Conservation (phyloP, 257 asterid genomes). For the Solanum piurae region DNA sequence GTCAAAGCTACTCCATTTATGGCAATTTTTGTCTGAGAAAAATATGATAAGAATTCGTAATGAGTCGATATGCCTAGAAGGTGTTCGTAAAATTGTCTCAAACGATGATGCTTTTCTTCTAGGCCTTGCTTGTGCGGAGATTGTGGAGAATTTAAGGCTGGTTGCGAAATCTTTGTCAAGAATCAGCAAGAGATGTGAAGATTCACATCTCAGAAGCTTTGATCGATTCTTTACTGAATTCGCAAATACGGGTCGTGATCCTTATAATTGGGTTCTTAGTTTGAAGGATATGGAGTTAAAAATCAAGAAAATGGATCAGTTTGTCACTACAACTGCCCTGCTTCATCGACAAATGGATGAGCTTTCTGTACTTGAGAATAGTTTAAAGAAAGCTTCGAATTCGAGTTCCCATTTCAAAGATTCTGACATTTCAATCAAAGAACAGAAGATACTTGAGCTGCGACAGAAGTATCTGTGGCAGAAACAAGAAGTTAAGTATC, state of each 20-base stretch:
- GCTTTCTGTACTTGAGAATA: slow-evolving; percentile 39
- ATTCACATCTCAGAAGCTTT: slow-evolving; percentile 43
- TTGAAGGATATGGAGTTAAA: slow-evolving; percentile 50
- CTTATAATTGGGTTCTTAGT: slow-evolving; percentile 40
- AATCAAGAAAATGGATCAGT: slow-evolving; percentile 54
- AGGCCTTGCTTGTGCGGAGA: slow-evolving; percentile 73
- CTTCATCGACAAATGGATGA: slow-evolving; percentile 69
- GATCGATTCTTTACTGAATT: slow-evolving; percentile 52
- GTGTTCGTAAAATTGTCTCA: slow-evolving; percentile 84
- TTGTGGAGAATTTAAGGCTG: slow-evolving; percentile 51
- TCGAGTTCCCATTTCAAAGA: slow-evolving; percentile 4
- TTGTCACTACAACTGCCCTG: slow-evolving; percentile 32
- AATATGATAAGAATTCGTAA: slow-evolving; percentile 40
- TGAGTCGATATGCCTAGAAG: slow-evolving; percentile 60
- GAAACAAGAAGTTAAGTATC: slow-evolving; percentile 59
- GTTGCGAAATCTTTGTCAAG: slow-evolving; percentile 48
- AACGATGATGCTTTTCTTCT: slow-evolving; percentile 65
- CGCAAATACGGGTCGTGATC: slow-evolving; percentile 61
- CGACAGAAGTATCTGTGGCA: slow-evolving; percentile 78
- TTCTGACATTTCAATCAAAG: slow-evolving; percentile 20
- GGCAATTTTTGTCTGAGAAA: slow-evolving; percentile 67
- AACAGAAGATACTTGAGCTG: slow-evolving; percentile 41
- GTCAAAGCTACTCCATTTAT: slow-evolving; percentile 84
- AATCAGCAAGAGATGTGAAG: slow-evolving; percentile 52
- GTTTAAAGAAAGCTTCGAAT: slow-evolving; percentile 32